phyloP scores from a whole-genome alignment of 768 basidiomycete genomes.

The Termitomyces titanicus region DNA sequence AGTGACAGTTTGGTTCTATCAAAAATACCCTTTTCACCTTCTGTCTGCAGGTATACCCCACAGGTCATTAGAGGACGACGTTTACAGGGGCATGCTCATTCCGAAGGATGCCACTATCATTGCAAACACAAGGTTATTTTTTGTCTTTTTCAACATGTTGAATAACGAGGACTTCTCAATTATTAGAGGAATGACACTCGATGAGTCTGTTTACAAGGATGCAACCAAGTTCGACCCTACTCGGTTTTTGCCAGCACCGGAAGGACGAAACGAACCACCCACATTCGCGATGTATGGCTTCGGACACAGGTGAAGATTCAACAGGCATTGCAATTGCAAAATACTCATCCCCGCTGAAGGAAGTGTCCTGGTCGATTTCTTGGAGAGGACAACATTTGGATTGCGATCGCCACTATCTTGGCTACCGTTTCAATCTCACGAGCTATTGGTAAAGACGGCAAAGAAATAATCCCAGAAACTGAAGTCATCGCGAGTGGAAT shows the following conservation, averaged over 20 bases:
- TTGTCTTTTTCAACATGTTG: neutral
- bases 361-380: constrained; percentile 39
- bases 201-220: constrained; percentile 31
- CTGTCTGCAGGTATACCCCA: neutral
- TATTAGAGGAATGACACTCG: constrained; percentile 34
- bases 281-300: constrained; percentile 17
- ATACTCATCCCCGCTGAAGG: neutral
- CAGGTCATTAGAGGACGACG: neutral
- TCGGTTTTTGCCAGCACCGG: constrained; percentile 27
- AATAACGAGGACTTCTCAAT: too few relatives aligned
- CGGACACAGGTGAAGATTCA: constrained; percentile 17
- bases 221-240: constrained; percentile 37
- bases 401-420: constrained; percentile 16
- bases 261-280: constrained; percentile 5
- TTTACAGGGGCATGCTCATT: constrained; percentile 1
- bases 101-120: constrained; percentile 38
- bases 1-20: neutral
- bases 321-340: neutral
- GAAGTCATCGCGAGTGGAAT: neutral
- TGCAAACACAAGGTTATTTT: constrained; percentile 33
- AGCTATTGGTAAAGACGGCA: constrained; percentile 26
- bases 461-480: constrained; percentile 28
- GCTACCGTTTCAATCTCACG: constrained; percentile 31
- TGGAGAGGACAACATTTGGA: constrained; percentile 37
- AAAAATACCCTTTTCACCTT: neutral